phyloP scores from a whole-genome alignment of 345 rosid species.

The Salix purpurea region DNA sequence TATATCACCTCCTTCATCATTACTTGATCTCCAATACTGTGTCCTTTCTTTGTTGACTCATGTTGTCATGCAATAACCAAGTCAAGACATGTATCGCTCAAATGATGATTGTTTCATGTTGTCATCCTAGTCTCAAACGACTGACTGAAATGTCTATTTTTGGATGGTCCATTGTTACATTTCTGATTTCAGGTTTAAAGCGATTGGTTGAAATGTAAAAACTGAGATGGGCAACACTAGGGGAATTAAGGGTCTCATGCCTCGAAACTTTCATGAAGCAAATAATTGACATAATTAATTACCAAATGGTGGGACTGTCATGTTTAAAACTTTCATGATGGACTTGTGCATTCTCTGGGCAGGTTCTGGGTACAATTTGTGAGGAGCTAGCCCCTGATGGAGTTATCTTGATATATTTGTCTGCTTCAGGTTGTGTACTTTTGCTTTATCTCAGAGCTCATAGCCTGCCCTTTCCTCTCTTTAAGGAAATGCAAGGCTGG shows the following conservation, averaged over 20 bases:
- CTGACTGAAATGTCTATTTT: not conserved
- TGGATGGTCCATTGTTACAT: not conserved
- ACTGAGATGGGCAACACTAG: too few species aligned
- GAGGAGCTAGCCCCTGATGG: constrained; percentile 89
- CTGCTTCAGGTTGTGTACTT: constrained; percentile 69
- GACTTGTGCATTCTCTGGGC: constrained; percentile 19
- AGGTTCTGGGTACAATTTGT: constrained; percentile 83
- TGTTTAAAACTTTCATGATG: not conserved
- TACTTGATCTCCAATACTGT: not conserved
- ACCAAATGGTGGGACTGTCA: too few species aligned
- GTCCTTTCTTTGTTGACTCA: not conserved
- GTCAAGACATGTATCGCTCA: not conserved
- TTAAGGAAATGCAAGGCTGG: constrained; percentile 13
- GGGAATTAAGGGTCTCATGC: not conserved
- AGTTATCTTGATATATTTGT: constrained; percentile 71
- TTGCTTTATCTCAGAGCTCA: not conserved
- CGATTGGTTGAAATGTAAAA: not conserved
- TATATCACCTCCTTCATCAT: not conserved
- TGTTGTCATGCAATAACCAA: not conserved
- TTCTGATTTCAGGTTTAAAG: not conserved
- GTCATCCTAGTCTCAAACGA: not conserved
- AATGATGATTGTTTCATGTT: not conserved
- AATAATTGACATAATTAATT: not conserved
- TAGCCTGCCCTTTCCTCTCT: not conserved
- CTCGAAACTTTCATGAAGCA: not conserved